Evolutionary conservation across 345 rosid genomes (phyloP).

Genomic region (Eucalyptus fibrosa): DNA sequence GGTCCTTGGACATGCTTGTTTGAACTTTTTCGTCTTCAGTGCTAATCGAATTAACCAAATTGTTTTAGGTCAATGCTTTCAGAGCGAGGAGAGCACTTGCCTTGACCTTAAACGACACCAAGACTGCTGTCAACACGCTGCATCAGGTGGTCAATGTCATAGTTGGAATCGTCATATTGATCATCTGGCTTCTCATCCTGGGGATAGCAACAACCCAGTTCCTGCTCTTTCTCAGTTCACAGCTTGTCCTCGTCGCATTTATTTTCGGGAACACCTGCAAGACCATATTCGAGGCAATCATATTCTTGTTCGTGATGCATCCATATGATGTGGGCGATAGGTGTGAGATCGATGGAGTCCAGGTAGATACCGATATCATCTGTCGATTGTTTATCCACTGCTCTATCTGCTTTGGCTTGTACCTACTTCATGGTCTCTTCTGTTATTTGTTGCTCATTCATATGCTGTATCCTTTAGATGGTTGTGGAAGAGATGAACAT

Average conservation of each 20-base stretch:
- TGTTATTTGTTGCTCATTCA: background rate
- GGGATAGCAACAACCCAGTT: background rate
- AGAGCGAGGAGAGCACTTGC: background rate
- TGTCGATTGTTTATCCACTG: background rate
- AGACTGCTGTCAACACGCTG: background rate
- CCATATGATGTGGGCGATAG: background rate
- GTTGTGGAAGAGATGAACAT: background rate
- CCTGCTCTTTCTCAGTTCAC: background rate
- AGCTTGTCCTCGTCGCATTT: background rate
- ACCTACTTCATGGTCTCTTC: background rate
- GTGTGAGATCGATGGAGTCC: background rate
- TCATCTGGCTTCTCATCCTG: background rate
- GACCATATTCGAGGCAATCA: background rate
- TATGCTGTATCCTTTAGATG: background rate
- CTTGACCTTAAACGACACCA: background rate
- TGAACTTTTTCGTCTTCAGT: background rate
- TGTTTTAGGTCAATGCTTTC: background rate
- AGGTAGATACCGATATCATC: background rate
- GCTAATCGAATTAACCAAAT: background rate
- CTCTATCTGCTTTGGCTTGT: background rate
- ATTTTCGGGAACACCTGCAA: background rate
- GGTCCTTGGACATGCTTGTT: background rate
- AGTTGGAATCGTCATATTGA: background rate
- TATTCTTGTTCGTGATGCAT: background rate
- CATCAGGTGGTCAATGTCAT: background rate